phyloP scores from a whole-genome alignment of 192 early-diverging fungal genomes.

The Geranomyces variabilis region DNA sequence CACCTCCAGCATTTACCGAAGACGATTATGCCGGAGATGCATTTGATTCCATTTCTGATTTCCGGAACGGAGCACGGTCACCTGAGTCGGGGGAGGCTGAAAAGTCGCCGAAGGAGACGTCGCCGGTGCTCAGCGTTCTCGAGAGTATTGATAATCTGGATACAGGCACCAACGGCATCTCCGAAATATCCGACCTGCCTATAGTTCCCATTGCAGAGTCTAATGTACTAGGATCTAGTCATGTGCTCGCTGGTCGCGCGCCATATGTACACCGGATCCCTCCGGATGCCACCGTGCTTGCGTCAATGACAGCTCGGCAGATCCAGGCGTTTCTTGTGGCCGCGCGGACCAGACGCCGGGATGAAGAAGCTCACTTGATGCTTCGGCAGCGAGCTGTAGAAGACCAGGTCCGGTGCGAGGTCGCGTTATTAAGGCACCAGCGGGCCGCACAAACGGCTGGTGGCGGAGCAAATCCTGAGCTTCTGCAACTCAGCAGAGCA shows the following conservation, averaged over 20 bases:
- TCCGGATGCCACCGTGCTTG: neutral
- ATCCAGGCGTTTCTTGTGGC: neutral
- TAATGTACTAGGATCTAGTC: no score
- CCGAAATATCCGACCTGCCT: neutral
- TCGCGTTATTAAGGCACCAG: constrained; percentile 1
- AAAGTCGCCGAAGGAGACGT: neutral
- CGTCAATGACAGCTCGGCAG: neutral
- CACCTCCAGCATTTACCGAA: neutral
- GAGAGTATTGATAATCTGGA: neutral
- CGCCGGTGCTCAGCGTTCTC: neutral
- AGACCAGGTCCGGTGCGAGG: constrained; percentile 15
- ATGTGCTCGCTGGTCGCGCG: no score
- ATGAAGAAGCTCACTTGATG: constrained; percentile 17
- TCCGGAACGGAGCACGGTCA: neutral
- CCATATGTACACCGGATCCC: no score
- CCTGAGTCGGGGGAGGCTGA: neutral
- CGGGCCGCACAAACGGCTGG: constrained; percentile 2
- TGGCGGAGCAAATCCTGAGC: constrained; percentile 1
- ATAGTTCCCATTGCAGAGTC: no score
- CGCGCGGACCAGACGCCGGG: constrained; percentile 9
- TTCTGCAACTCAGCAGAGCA: neutral
- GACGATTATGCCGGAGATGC: neutral
- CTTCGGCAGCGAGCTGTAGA: constrained; percentile 13
- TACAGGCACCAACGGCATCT: neutral
- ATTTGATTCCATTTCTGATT: constrained; percentile 4